Evolutionary conservation across 371 early-diverging fungal species (phyloP), one percentile per base, ranked within the genome.

Genomic region (Quaeritorhiza haematococci): DNA sequence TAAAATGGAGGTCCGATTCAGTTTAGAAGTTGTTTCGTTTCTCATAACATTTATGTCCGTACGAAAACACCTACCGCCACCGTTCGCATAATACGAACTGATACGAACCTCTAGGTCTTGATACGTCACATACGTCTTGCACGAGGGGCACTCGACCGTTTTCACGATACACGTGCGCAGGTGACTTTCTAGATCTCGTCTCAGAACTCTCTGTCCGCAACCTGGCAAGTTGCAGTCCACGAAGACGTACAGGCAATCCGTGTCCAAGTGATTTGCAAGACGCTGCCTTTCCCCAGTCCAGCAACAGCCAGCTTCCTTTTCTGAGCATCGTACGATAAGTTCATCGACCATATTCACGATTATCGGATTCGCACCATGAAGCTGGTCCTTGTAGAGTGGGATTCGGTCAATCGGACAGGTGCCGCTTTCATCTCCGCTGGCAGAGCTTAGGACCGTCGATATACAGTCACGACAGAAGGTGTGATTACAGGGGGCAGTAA

Each of bases 321-420:
- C 75, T 1, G 82, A 78, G 62, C 88, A 88, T 23, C 74, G 72
- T 0, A 82, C 80, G 1, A 53, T n/a, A 0, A 87, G 72, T 50
- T 88, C 88, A 53, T 88, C 84, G 24, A 87, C 85, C 72, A 88
- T 81, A 59, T 84, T 83, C 26, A 59, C 49, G 30, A 88, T 72
- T 10, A 86, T 84, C 53, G 79, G 85, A 26, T 76, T 81, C 32
- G 84, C 84, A 13, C 84, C 80, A 15, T 73, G 59, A 17, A 84
- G 52, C 2, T 78, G 64, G 19, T 66, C 30, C 4, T 66, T 52
- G 2, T 72, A 62, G 15, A 87, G 62, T 0, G 68, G 53, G 0
- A 80, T 67, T 4, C 88, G 75, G 47, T 86, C 86, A 15, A 87
- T 73, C 0, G 88, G 88, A 49, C 88, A 88, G n/a, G 76, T 58